phyloP scores from a whole-genome alignment of 164 flowering plant species.

The Santalum album region DNA sequence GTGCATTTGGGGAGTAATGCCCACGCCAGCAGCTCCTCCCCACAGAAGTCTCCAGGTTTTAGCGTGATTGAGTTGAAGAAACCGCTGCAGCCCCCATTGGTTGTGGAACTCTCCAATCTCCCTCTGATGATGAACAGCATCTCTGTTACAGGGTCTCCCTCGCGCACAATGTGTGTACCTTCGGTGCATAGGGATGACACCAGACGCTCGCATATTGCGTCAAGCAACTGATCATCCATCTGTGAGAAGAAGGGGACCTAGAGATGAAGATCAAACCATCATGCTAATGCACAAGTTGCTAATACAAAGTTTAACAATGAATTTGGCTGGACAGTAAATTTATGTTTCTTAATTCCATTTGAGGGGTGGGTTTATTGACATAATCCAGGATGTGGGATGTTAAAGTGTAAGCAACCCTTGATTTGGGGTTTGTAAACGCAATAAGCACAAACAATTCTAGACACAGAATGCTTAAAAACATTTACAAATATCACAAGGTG shows the following conservation, averaged over 20 bases:
- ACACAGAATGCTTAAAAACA: too few species aligned
- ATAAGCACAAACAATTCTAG: too few species aligned
- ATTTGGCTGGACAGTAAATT: too few species aligned
- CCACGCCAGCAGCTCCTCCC: constrained; percentile 88
- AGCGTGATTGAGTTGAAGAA: constrained; percentile 75
- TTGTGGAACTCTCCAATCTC: constrained; percentile 78
- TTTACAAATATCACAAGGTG: too few species aligned
- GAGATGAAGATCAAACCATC: constrained; percentile 6
- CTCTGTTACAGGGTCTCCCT: constrained; percentile 88
- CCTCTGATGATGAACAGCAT: constrained; percentile 93
- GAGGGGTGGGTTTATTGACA: too few species aligned
- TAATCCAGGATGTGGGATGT: too few species aligned
- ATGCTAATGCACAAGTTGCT: not conserved
- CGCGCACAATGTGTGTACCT: constrained; percentile 77
- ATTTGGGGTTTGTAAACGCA: too few species aligned
- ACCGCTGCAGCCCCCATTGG: constrained; percentile 90
- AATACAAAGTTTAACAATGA: too few species aligned
- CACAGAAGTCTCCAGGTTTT: constrained; percentile 89
- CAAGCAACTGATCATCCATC: constrained; percentile 95
- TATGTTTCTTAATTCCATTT: too few species aligned
- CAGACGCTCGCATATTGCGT: constrained; percentile 92
- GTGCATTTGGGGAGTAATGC: constrained; percentile 75
- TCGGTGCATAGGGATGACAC: constrained; percentile 77
- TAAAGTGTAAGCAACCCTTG: too few species aligned
- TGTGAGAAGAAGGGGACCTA: constrained; percentile 95